phyloP scores from a whole-genome alignment of 179 eudicot species.

The Heliamphora pulchella region DNA sequence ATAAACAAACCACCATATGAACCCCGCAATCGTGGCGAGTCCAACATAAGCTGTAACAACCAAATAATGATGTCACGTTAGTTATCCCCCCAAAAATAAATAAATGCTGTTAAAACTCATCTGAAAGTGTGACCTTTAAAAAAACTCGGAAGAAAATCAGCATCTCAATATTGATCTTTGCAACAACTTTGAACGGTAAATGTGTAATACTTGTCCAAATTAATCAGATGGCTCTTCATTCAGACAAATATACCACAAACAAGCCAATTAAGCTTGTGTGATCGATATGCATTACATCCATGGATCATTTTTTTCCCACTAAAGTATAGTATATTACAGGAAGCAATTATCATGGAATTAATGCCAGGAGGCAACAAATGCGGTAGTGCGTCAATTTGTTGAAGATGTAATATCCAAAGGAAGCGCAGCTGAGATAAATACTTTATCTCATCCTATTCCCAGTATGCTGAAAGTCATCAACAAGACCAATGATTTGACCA shows the following conservation, averaged over 20 bases:
- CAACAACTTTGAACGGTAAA: slow-evolving; percentile 11
- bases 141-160: slow-evolving; percentile 6
- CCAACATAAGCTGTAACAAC: slow-evolving; percentile 87
- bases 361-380: neutral
- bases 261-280: neutral
- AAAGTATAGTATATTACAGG: neutral
- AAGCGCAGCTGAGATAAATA: neutral
- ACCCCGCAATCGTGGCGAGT: slow-evolving; percentile 96
- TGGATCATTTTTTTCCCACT: neutral
- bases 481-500: neutral
- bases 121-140: neutral
- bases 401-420: neutral
- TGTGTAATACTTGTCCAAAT: neutral
- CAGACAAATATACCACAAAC: neutral
- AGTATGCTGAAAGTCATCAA: neutral
- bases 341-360: neutral
- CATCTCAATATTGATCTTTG: neutral
- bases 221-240: neutral
- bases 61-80: slow-evolving; percentile 7
- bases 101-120: neutral
- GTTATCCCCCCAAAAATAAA: too few species aligned
- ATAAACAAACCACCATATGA: slow-evolving; percentile 98
- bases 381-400: neutral
- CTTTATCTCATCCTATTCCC: neutral
- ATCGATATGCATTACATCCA: neutral